Evolutionary conservation across 768 basidiomycete genomes (phyloP), one percentile per base, ranked within the genome.

Genomic region (Cytidiella melzeri): DNA sequence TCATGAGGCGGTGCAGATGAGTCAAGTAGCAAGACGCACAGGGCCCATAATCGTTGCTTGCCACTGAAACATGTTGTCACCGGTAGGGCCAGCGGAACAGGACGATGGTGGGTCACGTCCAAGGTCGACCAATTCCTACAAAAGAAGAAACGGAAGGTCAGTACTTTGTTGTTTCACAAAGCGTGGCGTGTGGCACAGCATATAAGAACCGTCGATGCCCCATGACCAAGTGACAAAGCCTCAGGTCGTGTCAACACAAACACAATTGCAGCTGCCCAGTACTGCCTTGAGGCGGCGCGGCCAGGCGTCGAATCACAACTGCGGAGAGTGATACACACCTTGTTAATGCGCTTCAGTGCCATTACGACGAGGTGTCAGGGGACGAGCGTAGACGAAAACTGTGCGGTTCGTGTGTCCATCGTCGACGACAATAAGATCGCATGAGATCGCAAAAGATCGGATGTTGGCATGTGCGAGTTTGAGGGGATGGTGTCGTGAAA

Each of bases 1-100:
- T 4, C 19, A 25, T 30, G 7, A 9, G 28, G 34, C 20, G 39
- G 39, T 28, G 21, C 40, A 15, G 18, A 21, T 45, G 21, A 24
- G 47, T 44, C 5, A 21, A 25, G 55, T 25, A 41, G 45, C 45
- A 41, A 7, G 30, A 75, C 93, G 68, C 64, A 95, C 94, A 51
- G 95, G 95, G 38, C 95, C 95, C 95, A 98, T 98, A 68, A 98
- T 98, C 58, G 95, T 97, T 53, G 95, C 95, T 69, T 97, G 93
- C 95, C 94, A 97, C 67, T 92, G 84, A 77, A 97, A 99, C 84
- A 98, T 85, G 72, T 97, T 94, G 66, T 98, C 94, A 46, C 92
- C 92, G 53, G 87, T 92, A 39, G 96, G 96, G 46, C 96, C 96
- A 61, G 96, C 96, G 62, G 92, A 94, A 85, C 96, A 99, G 50